Evolutionary conservation across 805 yeast genomes (phyloP).

Genomic region (Priceomyces fermenticarens): DNA sequence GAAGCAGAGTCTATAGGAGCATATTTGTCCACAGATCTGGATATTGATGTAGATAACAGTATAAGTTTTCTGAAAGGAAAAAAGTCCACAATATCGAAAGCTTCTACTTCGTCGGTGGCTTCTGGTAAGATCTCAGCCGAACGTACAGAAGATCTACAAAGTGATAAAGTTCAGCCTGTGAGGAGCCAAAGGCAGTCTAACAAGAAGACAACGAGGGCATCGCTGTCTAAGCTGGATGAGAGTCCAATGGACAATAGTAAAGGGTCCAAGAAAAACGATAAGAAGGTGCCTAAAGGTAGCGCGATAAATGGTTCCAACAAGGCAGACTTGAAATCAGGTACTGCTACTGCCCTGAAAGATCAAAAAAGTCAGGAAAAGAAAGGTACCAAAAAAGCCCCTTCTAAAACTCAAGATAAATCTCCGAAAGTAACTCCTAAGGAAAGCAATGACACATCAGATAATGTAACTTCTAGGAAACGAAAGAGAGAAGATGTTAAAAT

Average conservation of each 20-base stretch:
- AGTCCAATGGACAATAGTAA: neutral
- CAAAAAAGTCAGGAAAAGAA: neutral
- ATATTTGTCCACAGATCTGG: slow-evolving; percentile 17
- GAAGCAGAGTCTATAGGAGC: slow-evolving; percentile 42
- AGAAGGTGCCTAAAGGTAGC: neutral
- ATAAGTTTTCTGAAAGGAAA: neutral
- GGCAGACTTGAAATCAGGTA: neutral
- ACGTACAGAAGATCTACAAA: neutral
- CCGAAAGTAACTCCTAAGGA: neutral
- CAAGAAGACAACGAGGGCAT: neutral
- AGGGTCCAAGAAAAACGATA: neutral
- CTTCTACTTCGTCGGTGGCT: neutral
- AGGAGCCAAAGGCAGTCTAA: neutral
- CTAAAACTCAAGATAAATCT: neutral
- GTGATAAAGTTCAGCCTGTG: no score
- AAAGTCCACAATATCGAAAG: neutral
- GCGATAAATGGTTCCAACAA: neutral
- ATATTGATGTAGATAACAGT: neutral
- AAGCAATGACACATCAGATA: neutral
- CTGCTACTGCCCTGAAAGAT: neutral
- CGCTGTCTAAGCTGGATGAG: no score
- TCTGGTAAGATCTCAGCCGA: neutral
- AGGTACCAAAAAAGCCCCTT: neutral
- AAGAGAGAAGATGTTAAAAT: neutral
- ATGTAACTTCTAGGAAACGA: neutral